Evolutionary conservation across 2,329 filamentous ascomycete species (phyloP), one percentile per base, ranked within the genome.

Genomic region (Stagonosporopsis vannaccii): DNA sequence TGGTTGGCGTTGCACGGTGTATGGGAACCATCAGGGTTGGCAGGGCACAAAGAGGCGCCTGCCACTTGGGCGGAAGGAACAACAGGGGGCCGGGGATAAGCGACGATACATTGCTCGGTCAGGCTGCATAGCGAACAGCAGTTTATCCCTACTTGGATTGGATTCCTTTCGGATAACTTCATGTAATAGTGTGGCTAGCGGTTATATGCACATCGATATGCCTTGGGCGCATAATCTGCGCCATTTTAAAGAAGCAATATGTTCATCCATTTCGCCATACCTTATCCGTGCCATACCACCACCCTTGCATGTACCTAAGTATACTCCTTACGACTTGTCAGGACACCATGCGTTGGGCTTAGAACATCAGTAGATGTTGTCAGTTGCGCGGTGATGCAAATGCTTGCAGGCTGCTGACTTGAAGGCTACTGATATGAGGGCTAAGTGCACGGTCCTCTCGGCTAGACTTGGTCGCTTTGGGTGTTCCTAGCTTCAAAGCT

Each of bases 1-100:
- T 65, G 61, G 36, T 28, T 60, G 63, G 67, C 63, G 63, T 68
- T 63, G 46, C 61, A 39, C 53, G 36, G 52, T 61, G 51, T 53
- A 58, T 59, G 40, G 60, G 52, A 50, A 43, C 43, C 26, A 49
- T 53, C 54, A 60, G 43, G 51, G 41, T 56, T 49, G 30, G 39
- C n/a, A 35, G 55, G 44, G 52, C 56, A 53, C 40, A 45, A 44
- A 48, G 36, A 55, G 32, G 52, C 53, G 56, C 51, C 49, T 51
- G 51, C 37, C 39, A 36, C 23, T 20, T 40, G 52, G 30, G 19
- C 36, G 47, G 41, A 25, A 51, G 50, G 53, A 56, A 61, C 51
- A 30, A 46, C 47, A 56, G 35, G 43, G 58, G 60, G 59, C 51
- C 56, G 52, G 55, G 50, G 56, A 51, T 58, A 54, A 62, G 57